Conservation (phyloP, 345 rosid genomes). For the Kandelia obovata region DNA sequence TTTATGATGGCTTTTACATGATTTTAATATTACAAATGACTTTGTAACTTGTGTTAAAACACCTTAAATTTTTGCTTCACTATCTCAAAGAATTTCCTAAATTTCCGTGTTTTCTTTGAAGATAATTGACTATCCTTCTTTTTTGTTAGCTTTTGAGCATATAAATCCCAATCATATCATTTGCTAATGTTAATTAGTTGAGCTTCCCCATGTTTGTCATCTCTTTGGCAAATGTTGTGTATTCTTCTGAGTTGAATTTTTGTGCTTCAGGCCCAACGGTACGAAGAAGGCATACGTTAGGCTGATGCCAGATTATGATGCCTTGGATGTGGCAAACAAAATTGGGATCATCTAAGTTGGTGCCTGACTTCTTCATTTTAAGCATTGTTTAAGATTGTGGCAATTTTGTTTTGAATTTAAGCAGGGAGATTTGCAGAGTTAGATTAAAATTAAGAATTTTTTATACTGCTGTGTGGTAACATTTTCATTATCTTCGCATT, state of each 20-base stretch:
- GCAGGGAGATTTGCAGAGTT: constrained; percentile 3
- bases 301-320: constrained; percentile 87
- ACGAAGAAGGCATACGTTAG: constrained; percentile 93
- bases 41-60: no score
- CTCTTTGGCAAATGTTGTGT: no score
- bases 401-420: constrained; percentile 9
- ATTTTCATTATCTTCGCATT: neutral
- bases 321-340: constrained; percentile 96
- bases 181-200: no score
- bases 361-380: neutral
- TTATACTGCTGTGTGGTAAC: constrained; percentile 11
- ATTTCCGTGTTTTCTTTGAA: no score
- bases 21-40: no score
- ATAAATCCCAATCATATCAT: no score
- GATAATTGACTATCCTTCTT: no score
- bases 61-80: no score
- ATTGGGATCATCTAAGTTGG: constrained; percentile 73
- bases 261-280: constrained; percentile 73
- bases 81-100: no score
- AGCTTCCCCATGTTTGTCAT: no score
- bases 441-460: constrained; percentile 4
- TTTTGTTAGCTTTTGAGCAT: no score
- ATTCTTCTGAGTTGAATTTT: neutral
- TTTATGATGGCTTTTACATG: neutral
- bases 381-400: neutral